Percentiles rank a stretch among this genome's conserved stretches.
phyloP scores from a whole-genome alignment of 2,329 filamentous ascomycete genomes.

The Seiridium unicorne region DNA sequence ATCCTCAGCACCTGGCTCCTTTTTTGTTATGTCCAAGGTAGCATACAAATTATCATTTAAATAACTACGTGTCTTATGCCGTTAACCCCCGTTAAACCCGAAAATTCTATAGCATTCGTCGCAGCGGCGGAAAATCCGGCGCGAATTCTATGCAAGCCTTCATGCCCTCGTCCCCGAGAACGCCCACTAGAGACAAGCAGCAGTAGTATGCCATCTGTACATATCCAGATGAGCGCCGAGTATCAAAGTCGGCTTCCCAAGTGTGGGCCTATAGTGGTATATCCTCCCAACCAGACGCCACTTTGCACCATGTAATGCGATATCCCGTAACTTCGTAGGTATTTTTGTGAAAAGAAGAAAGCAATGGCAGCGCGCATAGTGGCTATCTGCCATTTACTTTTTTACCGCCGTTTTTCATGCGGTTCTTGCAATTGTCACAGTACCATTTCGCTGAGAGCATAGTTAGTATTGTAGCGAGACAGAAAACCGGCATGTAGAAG shows the following conservation, averaged over 20 bases:
- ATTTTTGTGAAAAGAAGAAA: not conserved
- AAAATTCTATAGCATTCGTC: not conserved
- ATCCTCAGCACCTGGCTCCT: too few relatives aligned
- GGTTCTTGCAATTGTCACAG: constrained; percentile 74
- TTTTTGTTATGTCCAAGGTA: too few relatives aligned
- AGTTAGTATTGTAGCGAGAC: not conserved
- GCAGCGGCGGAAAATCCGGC: not conserved
- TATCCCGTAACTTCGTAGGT: not conserved
- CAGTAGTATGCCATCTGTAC: not conserved
- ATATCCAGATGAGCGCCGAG: not conserved
- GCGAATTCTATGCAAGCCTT: not conserved
- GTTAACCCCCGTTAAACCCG: too few relatives aligned
- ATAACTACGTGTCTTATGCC: too few relatives aligned
- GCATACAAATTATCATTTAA: too few relatives aligned
- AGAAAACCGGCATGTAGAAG: not conserved
- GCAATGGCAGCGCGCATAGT: not conserved
- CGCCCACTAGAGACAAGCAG: not conserved
- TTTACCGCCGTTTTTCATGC: constrained; percentile 56
- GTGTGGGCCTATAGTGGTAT: not conserved
- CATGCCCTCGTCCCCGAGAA: not conserved
- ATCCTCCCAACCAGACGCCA: not conserved
- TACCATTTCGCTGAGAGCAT: constrained; percentile 69
- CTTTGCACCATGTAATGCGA: not conserved
- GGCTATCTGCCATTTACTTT: constrained; percentile 46
- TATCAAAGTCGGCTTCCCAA: not conserved